Conservation (phyloP, 106 monocot genomes). For the Apostasia shenzhenica region DNA sequence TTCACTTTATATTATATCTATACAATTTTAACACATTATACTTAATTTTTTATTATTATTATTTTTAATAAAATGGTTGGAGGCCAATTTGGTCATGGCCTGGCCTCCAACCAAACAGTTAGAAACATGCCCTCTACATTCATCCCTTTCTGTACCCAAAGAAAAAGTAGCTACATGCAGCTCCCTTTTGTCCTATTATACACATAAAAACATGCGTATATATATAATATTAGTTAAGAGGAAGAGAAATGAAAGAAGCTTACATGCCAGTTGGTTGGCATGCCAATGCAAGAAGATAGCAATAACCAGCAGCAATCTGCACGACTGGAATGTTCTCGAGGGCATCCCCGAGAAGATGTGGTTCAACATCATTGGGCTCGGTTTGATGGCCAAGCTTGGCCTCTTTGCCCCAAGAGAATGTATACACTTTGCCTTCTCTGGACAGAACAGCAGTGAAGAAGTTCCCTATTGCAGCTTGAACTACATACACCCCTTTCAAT, state of each 20-base stretch:
- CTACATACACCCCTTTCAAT: slow-evolving; percentile 71
- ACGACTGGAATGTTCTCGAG: slow-evolving; percentile 86
- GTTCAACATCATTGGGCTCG: slow-evolving; percentile 68
- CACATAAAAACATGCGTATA: too few species aligned
- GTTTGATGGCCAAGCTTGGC: slow-evolving; percentile 83
- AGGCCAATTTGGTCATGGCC: too few species aligned
- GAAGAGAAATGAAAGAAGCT: slow-evolving; percentile 16
- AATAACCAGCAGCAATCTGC: slow-evolving; percentile 99
- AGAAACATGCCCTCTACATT: too few species aligned
- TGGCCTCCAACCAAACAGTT: too few species aligned
- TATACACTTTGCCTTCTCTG: slow-evolving; percentile 88
- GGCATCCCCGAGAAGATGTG: slow-evolving; percentile 56
- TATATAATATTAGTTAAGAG: too few species aligned
- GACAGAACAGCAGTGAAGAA: slow-evolving; percentile 97
- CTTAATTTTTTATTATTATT: too few species aligned
- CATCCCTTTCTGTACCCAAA: too few species aligned
- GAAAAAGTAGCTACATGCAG: too few species aligned
- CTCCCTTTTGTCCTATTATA: too few species aligned
- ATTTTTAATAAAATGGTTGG: too few species aligned
- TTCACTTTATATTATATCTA: too few species aligned
- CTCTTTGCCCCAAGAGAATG: slow-evolving; percentile 93
- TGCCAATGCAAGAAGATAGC: slow-evolving; percentile 80
- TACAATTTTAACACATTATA: too few species aligned
- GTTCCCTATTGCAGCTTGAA: slow-evolving; percentile 93
- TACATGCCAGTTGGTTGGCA: slow-evolving; percentile 95